Evolutionary conservation across 2,329 filamentous ascomycete species (phyloP), one percentile per base, ranked within the genome.

Genomic region (Pseudofabraea citricarpa): DNA sequence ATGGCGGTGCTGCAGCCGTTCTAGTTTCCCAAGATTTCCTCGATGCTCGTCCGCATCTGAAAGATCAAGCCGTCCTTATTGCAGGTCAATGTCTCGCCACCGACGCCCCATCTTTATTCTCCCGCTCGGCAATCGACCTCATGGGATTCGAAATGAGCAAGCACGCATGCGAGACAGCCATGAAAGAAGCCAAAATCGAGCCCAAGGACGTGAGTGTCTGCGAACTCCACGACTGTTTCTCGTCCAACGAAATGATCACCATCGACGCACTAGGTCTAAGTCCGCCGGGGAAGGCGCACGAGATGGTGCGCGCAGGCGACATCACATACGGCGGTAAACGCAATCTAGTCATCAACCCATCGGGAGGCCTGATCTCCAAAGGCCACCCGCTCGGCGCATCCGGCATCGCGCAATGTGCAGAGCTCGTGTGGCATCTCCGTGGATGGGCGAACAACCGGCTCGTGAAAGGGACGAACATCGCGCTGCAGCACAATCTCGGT

Each of bases 181-280:
- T 87, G 49, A 72, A 69, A 23, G 86, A 97, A 67, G 89, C 90
- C 0, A 77, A 79, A 18, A 70, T 86, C 47, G 75, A 81, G 2
- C 70, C 86, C 0, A 66, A 70, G 24, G 86, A 95, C 52, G 76
- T 91, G 50, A 81, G 85, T 58, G 86, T 97, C 13, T 90, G 88
- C 59, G 91, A 97, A 70, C 73, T 97, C 48, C 93, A 97, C 68
- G 93, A 97, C 70, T 97, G 93, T 72, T 97, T 97, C 76, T 90
- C 83, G 15, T 83, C 91, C 20, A 97, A 97, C 64, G 88, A 97
- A 72, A 86, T 97, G 85, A 77, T 93, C 40, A 83, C 82, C 2
- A 82, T 97, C 40, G 91, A 97, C 62, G 88, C 88, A 0, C 75
- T 97, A 1, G 90, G 89, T 2, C 75, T 97, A 9, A 79, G 75